Conservation (phyloP, 148 eudicot genomes). For the Chenopodium berlandieri region DNA sequence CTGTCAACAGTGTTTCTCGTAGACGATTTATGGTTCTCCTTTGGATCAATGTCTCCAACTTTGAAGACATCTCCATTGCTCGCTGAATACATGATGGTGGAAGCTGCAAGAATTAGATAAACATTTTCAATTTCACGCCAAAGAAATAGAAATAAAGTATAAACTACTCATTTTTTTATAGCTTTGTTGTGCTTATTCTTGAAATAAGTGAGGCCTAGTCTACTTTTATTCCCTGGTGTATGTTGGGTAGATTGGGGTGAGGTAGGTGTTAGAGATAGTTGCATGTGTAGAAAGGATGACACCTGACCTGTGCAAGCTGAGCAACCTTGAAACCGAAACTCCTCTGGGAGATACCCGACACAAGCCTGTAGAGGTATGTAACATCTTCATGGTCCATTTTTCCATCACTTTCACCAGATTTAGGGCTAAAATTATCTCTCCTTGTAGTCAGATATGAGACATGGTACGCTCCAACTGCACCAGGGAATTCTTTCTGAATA, state of each 20-base stretch:
- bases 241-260: background rate
- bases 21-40: conserved; percentile 32
- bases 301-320: conserved; percentile 85
- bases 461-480: conserved; percentile 74
- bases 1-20: conserved; percentile 1
- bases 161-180: background rate
- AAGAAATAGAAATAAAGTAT: background rate
- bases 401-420: conserved; percentile 18
- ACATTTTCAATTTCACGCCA: background rate
- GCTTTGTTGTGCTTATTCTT: background rate
- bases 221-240: background rate
- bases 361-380: conserved; percentile 87
- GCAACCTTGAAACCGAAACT: conserved; percentile 98
- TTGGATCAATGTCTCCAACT: conserved; percentile 60
- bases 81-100: conserved; percentile 64
- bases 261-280: background rate
- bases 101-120: conserved; percentile 44
- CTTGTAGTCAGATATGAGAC: conserved; percentile 77
- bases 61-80: conserved; percentile 68
- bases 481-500: conserved; percentile 66
- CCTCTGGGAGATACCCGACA: conserved; percentile 77
- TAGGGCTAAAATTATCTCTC: conserved; percentile 20
- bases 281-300: background rate
- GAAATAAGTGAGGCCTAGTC: background rate
- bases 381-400: conserved; percentile 51